Evolutionary conservation across 495 filamentous ascomycete genomes (phyloP), one percentile per base, ranked within the genome.

Genomic region (Neurospora sp.): DNA sequence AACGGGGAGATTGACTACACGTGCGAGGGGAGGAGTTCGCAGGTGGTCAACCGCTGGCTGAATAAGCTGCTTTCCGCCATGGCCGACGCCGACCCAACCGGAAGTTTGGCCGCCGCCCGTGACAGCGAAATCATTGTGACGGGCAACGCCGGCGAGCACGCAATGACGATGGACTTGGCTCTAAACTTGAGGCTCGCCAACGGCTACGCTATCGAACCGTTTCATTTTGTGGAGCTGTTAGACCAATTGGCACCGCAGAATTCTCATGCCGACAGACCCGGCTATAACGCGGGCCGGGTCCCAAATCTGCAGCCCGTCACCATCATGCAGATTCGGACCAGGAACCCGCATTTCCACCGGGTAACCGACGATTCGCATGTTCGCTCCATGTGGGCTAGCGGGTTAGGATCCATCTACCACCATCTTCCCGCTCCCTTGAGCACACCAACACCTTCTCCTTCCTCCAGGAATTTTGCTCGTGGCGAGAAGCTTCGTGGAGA

Each of bases 191-290:
- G 74, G 35, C 27, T 75, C 70, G 79, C 78, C 4, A 76, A 76
- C 69, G 79, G 79, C 31, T 81, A 81, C 45, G 78, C 78, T 70
- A 76, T 81, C 68, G 79, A 81, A 74, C 78, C 79, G 8, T 81
- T 77, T 38, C 79, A 81, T 42, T 78, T 73, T 38, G 59, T 80
- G 22, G 77, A 80, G 22, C 65, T 80, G 38, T 59, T 81, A 16
- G 22, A 74, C 16, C 70, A 70, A 18, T 14, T 40, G 40, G 59
- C 45, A 1, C 27, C 35, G 16, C 61, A 31, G 16, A n/a, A 22
- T 16, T 8, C 10, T 20, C 59, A 53, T 39, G 35, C 68, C 22
- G 37, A 38, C 22, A 1, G 44, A 71, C 8, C 38, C 61, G 27
- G 12, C 40, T 27, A 48, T 37, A 65, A 18, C 53, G 14, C 53